Conservation (phyloP, 495 filamentous ascomycete genomes). For the Staphylotrichum longicolle region DNA sequence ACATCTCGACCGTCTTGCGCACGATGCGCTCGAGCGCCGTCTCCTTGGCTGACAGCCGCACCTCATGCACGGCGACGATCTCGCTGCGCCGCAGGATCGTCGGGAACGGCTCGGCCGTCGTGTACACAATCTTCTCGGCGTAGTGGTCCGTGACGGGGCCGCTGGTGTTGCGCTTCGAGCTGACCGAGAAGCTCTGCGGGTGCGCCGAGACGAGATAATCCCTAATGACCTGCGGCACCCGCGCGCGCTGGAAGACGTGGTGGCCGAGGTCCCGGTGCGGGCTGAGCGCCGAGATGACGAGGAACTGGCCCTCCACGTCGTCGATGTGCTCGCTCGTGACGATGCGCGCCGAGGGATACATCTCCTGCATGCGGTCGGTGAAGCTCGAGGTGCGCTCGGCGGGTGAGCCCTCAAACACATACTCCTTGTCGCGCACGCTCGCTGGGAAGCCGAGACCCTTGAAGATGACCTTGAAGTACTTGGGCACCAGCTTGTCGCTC, state of each 20-base stretch:
- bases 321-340: slow-evolving; percentile 67
- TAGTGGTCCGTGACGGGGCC: slow-evolving; percentile 67
- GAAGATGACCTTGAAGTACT: slow-evolving; percentile 92
- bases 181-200: slow-evolving; percentile 70
- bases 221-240: slow-evolving; percentile 75
- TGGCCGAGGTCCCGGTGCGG: slow-evolving; percentile 79
- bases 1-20: slow-evolving; percentile 84
- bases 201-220: slow-evolving; percentile 79
- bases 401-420: slow-evolving; percentile 80
- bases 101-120: slow-evolving; percentile 81
- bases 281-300: slow-evolving; percentile 77
- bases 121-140: slow-evolving; percentile 84
- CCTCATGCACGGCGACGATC: slow-evolving; percentile 62
- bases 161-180: slow-evolving; percentile 62
- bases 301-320: slow-evolving; percentile 85
- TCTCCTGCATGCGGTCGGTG: slow-evolving; percentile 87
- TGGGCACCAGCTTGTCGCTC: slow-evolving; percentile 69
- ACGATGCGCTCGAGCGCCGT: slow-evolving; percentile 89
- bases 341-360: slow-evolving; percentile 85
- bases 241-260: slow-evolving; percentile 82
- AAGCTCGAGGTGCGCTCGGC: slow-evolving; percentile 77
- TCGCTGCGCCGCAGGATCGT: slow-evolving; percentile 89
- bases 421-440: slow-evolving; percentile 82
- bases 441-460: slow-evolving; percentile 86
- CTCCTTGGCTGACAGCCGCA: slow-evolving; percentile 70